Base-by-base conservation (phyloP, 2,329 filamentous ascomycete genomes). In the Sporothrix humicola region DNA sequence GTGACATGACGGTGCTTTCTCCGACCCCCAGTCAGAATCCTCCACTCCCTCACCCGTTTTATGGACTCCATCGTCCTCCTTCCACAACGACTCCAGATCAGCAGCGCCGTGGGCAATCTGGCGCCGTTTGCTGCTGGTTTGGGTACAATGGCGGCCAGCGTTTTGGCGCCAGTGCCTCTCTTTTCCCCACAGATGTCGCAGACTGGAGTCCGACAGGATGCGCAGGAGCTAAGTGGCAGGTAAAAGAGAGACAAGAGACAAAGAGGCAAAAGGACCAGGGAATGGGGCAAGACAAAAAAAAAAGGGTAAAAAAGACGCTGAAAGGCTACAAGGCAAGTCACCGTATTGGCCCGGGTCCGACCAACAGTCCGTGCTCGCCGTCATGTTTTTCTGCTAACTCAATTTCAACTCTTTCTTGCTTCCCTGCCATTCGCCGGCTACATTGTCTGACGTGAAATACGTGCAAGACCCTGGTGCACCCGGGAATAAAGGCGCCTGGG, bases 171-270 rank as follows among this genome's bases (percentile, higher is more conserved):
- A 23, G 13, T 54, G 9, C 56, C 54, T 31, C 26, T 58, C 31
- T 58, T 31, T 58, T 63, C 37, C 58, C 58, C 58, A 63, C 58
- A 56, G 48, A 56, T 5, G 17, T 42, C 58, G 17, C 58, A 63
- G 58, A 63, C 58, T 63, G 58, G 58, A 63, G 58, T 63, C 31
- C 58, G 58, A 63, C 58, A 63, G 58, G 58, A 44, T 58, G 9
- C 48, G 48, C 48, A 56, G n/a, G 52, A 56, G n/a, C 31, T 8
- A 13, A 48, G 3, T 48, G 52, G 52, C n/a, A 17, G 58, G 31
- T 59, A 10, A 15, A 17, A 61, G 26, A 31, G n/a, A 31, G 12
- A 10, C 56, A 31, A 31, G n/a, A 31, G 12, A 10, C 56, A 31
- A 31, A 63, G 10, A 37, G 31, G 13, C 58, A 63, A n/a, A 37